phyloP scores from a whole-genome alignment of 2,329 filamentous ascomycete species.

The Ascochyta clinopodiicola region DNA sequence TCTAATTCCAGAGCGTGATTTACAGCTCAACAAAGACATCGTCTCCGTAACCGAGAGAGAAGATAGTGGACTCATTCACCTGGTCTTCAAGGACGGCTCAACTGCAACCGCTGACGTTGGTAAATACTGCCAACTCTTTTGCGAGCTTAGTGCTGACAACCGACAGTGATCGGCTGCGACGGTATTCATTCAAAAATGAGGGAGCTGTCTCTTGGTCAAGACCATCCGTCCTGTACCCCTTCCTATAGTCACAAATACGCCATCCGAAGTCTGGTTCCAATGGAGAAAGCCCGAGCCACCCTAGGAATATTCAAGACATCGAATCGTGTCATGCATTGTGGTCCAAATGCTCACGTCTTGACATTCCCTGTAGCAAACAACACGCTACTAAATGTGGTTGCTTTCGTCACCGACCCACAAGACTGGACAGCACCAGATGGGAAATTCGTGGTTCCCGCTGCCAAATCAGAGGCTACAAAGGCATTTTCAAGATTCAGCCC shows the following conservation, averaged over 20 bases:
- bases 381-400: constrained; percentile 21
- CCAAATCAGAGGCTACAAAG: constrained; percentile 11
- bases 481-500: constrained; percentile 15
- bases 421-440: constrained; percentile 13
- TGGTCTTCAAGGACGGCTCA: constrained; percentile 42
- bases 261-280: constrained; percentile 29
- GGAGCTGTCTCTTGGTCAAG: constrained; percentile 11
- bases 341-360: constrained; percentile 19
- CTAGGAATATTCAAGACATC: constrained; percentile 32
- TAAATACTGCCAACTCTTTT: background rate
- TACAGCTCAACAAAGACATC: constrained; percentile 19
- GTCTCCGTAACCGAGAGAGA: constrained; percentile 5
- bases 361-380: constrained; percentile 23
- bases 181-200: constrained; percentile 49
- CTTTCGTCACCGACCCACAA: constrained; percentile 20
- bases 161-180: constrained; percentile 53
- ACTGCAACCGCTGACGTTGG: constrained; percentile 32
- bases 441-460: constrained; percentile 10
- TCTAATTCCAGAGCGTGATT: constrained; percentile 7
- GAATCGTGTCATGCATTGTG: constrained; percentile 26
- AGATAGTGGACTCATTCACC: constrained; percentile 15
- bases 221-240: constrained; percentile 12
- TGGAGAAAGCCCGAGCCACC: constrained; percentile 46
- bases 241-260: constrained; percentile 25
- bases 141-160: background rate